Conservation (phyloP, 495 filamentous ascomycete genomes). For the Neurospora sublineolata region DNA sequence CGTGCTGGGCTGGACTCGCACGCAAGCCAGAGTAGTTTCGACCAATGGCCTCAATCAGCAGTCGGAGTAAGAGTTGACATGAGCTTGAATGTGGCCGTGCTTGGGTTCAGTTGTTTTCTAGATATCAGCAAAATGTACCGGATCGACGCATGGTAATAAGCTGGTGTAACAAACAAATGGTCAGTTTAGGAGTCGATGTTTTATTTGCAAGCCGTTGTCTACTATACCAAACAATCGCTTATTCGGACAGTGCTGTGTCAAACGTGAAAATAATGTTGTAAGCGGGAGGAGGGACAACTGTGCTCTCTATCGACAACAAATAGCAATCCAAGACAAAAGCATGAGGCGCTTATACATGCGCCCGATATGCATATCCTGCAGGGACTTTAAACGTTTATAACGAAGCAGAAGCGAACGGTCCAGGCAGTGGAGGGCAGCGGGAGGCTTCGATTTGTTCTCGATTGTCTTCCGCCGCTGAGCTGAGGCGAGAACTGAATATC, state of each 20-base stretch:
- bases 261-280: not conserved
- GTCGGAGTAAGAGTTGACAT: not conserved
- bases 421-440: not conserved
- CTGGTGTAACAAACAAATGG: not conserved
- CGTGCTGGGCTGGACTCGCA: slow-evolving; percentile 10
- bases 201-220: not conserved
- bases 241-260: not conserved
- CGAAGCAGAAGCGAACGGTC: not conserved
- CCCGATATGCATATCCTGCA: not conserved
- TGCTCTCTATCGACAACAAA: not conserved
- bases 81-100: not conserved
- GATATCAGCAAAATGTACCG: not conserved
- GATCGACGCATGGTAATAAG: not conserved
- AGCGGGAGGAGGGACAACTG: not conserved
- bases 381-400: not conserved
- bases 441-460: not conserved
- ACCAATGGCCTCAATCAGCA: not conserved
- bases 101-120: not conserved
- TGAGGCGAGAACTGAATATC: not conserved
- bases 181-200: not conserved
- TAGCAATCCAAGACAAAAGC: not conserved
- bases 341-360: not conserved
- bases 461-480: not conserved
- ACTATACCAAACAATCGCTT: not conserved
- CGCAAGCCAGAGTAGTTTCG: slow-evolving; percentile 13